These are phyloP conservation scores for Populus hybrid DNA, from an alignment of 441 rosid genomes.

Conservation along the genomic window DNA sequence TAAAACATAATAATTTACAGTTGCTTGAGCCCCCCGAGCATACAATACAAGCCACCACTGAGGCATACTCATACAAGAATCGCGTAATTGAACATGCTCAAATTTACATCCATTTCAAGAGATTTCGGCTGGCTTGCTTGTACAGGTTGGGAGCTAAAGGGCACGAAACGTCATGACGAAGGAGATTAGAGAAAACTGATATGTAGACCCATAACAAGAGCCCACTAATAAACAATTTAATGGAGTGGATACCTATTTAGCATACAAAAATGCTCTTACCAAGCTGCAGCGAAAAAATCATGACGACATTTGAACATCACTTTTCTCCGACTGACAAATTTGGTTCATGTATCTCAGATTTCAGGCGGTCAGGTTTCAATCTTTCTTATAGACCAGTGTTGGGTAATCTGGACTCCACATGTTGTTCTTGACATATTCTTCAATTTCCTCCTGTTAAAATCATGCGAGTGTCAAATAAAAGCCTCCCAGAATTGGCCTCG, in stretches of 20 bases:
- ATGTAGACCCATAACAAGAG: too few species aligned
- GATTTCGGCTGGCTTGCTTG: background rate
- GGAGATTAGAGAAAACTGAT: background rate
- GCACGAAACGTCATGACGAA: background rate
- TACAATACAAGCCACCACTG: background rate
- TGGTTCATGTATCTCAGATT: background rate
- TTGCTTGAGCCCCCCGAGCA: background rate
- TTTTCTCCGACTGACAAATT: background rate
- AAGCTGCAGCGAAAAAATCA: background rate
- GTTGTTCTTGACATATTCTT: conserved; percentile 60
- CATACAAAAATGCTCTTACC: background rate
- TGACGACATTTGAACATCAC: background rate
- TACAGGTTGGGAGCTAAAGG: background rate
- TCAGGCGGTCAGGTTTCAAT: conserved; percentile 18
- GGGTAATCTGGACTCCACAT: conserved; percentile 97
- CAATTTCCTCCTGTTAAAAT: conserved; percentile 63
- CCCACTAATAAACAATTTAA: too few species aligned
- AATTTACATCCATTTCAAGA: background rate
- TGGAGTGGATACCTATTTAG: too few species aligned
- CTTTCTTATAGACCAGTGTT: conserved; percentile 64
- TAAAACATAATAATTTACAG: background rate
- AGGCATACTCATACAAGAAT: background rate
- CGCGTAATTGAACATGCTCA: background rate
- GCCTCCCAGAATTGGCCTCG: background rate
- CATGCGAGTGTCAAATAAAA: background rate